These are phyloP conservation scores for Termitomyces titanicus DNA, from an alignment of 768 basidiomycete genomes.

Conservation along the genomic window DNA sequence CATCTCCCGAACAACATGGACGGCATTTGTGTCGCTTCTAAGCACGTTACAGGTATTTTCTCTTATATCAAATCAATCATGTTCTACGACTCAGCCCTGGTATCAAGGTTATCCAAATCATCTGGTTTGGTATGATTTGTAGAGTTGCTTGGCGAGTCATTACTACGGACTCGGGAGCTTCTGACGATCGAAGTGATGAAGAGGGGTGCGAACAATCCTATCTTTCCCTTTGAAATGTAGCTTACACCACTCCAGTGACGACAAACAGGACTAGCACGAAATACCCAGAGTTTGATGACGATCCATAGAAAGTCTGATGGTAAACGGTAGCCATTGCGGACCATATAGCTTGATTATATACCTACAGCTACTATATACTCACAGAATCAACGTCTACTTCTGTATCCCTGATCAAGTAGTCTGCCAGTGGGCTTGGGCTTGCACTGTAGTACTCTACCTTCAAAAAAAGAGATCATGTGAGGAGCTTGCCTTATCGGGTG, in stretches of 20 bases:
- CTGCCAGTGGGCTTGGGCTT: too few species aligned
- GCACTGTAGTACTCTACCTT: too few species aligned
- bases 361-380: slow-evolving; percentile 4
- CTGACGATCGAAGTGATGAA: slow-evolving; percentile 85
- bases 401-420: neutral
- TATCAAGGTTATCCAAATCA: slow-evolving; percentile 60
- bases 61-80: neutral
- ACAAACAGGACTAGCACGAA: slow-evolving; percentile 28
- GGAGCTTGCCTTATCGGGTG: slow-evolving; percentile 31
- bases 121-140: slow-evolving; percentile 89
- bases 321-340: slow-evolving; percentile 1
- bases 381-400: neutral
- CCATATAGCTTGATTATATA: slow-evolving; percentile 6
- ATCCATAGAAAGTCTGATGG: neutral
- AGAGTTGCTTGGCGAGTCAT: slow-evolving; percentile 81
- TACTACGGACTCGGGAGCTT: slow-evolving; percentile 64
- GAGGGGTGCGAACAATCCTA: slow-evolving; percentile 45
- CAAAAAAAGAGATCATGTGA: slow-evolving; percentile 11
- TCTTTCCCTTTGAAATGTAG: slow-evolving; percentile 1
- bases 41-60: slow-evolving; percentile 56
- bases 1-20: slow-evolving; percentile 41
- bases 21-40: slow-evolving; percentile 52
- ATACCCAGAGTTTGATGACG: neutral
- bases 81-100: slow-evolving; percentile 9
- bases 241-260: slow-evolving; percentile 22